These are phyloP conservation scores for Cutaneotrichosporon sp. DNA, from an alignment of 1,284 basidiomycete genomes.

Conservation along the genomic window DNA sequence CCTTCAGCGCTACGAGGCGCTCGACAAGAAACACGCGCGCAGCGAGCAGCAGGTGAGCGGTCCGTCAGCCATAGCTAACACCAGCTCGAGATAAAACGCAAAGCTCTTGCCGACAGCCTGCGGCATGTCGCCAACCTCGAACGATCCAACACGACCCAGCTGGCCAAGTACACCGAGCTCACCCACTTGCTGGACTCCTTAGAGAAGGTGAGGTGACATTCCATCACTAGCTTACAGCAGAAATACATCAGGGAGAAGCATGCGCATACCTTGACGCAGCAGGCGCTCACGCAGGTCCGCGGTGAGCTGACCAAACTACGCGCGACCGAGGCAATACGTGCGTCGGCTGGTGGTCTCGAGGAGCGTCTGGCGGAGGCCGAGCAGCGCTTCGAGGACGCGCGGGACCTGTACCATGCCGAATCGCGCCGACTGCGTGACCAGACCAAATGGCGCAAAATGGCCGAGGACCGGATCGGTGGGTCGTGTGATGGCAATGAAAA, in stretches of 20 bases:
- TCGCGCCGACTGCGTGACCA: slow-evolving; percentile 63
- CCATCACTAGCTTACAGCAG: slow-evolving; percentile 45
- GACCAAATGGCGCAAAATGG: slow-evolving; percentile 30
- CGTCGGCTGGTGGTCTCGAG: slow-evolving; percentile 27
- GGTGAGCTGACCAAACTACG: slow-evolving; percentile 33
- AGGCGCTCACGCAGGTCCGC: slow-evolving; percentile 41
- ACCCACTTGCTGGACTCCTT: slow-evolving; percentile 40
- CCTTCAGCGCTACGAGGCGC: slow-evolving; percentile 76
- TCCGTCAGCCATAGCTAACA: slow-evolving; percentile 31
- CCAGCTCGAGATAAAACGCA: slow-evolving; percentile 40
- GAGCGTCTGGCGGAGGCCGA: slow-evolving; percentile 51
- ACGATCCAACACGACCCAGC: slow-evolving; percentile 42
- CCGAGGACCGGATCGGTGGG: slow-evolving; percentile 38
- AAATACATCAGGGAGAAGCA: slow-evolving; percentile 66
- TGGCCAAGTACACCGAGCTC: slow-evolving; percentile 37
- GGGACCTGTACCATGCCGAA: slow-evolving; percentile 74
- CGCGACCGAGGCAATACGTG: slow-evolving; percentile 21
- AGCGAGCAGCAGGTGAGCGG: slow-evolving; percentile 40
- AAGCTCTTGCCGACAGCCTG: slow-evolving; percentile 36
- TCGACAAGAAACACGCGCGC: slow-evolving; percentile 63
- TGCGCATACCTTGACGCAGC: slow-evolving; percentile 42
- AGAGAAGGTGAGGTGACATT: slow-evolving; percentile 40
- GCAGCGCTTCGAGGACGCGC: slow-evolving; percentile 68
- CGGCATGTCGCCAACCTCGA: slow-evolving; percentile 38
- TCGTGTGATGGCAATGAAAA: background rate